These are phyloP conservation scores for Phytophthora litchii DNA, from an alignment of 352 stramenopile species.

Conservation along the genomic window DNA sequence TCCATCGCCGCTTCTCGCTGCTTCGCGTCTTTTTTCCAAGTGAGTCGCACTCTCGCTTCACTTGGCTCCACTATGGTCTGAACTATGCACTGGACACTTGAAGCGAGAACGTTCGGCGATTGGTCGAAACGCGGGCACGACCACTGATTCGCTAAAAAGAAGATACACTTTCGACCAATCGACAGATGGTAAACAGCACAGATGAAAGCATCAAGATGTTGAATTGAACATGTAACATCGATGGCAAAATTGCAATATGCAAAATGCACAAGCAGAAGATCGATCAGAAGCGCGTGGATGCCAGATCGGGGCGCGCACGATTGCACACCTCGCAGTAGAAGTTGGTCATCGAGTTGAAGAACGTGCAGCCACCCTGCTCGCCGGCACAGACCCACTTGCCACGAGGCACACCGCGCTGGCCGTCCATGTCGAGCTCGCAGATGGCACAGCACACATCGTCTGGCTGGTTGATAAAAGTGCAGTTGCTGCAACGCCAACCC, in stretches of 20 bases:
- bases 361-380: constrained; percentile 87
- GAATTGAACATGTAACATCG: constrained; percentile 1
- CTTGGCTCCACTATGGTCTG: constrained; percentile 37
- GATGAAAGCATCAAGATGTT: constrained; percentile 9
- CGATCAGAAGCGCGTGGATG: constrained; percentile 71
- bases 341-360: constrained; percentile 80
- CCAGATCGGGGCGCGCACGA: constrained; percentile 76
- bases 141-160: constrained; percentile 21
- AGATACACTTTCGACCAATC: constrained; percentile 22
- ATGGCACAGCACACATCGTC: constrained; percentile 77
- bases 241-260: constrained; percentile 19
- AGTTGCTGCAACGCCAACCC: constrained; percentile 83
- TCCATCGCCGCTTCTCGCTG: constrained; percentile 49
- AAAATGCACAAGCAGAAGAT: not conserved
- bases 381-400: constrained; percentile 88
- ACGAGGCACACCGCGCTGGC: constrained; percentile 75
- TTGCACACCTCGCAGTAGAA: constrained; percentile 93
- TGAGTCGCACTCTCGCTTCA: constrained; percentile 13
- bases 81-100: constrained; percentile 40
- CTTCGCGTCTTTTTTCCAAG: constrained; percentile 35
- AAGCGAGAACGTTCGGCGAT: constrained; percentile 27
- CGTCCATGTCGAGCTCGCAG: constrained; percentile 83
- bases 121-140: constrained; percentile 15
- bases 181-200: constrained; percentile 1
- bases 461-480: constrained; percentile 87